Percentiles rank a stretch among this genome's conserved stretches.
These are phyloP conservation scores for Beverwykella pulmonaria DNA, from an alignment of 495 filamentous ascomycete species.

Conservation along the genomic window DNA sequence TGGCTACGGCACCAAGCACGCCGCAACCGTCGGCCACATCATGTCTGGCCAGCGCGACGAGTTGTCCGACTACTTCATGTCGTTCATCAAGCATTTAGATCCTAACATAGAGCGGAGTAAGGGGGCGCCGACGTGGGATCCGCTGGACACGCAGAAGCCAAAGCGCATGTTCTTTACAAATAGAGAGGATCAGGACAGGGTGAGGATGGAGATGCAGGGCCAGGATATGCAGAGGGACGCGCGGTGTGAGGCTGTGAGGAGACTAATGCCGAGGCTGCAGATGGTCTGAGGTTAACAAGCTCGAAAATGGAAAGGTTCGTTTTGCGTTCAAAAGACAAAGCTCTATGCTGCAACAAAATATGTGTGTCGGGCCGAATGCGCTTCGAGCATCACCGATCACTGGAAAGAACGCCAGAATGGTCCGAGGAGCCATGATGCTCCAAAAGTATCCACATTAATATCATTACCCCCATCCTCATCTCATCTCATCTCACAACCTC, in stretches of 20 bases:
- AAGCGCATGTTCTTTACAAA: slow-evolving; percentile 19
- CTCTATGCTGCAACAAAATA: too few species aligned
- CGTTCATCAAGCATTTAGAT: slow-evolving; percentile 27
- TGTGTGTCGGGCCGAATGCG: too few species aligned
- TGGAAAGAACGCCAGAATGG: too few species aligned
- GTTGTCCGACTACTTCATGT: slow-evolving; percentile 27
- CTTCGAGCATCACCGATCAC: too few species aligned
- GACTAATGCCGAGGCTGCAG: slow-evolving; percentile 2
- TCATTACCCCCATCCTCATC: too few species aligned
- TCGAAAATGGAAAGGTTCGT: neutral
- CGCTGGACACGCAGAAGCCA: slow-evolving; percentile 4
- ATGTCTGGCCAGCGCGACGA: slow-evolving; percentile 10
- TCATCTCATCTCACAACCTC: too few species aligned
- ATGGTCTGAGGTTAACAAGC: neutral
- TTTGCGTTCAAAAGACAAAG: too few species aligned
- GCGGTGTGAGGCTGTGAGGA: neutral
- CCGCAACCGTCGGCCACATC: slow-evolving; percentile 19
- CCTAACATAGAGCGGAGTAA: slow-evolving; percentile 11
- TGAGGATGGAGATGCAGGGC: neutral
- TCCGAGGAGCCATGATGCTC: too few species aligned
- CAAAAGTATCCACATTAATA: too few species aligned
- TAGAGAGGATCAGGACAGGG: neutral
- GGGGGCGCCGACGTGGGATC: slow-evolving; percentile 3
- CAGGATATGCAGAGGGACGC: neutral
- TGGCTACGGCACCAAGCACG: slow-evolving; percentile 28